A percentile compares a stretch with the other conserved stretches of the same genome.
Evolutionary conservation across 2,329 filamentous ascomycete species (phyloP).

Genomic region (Sclerotinia glacialis): DNA sequence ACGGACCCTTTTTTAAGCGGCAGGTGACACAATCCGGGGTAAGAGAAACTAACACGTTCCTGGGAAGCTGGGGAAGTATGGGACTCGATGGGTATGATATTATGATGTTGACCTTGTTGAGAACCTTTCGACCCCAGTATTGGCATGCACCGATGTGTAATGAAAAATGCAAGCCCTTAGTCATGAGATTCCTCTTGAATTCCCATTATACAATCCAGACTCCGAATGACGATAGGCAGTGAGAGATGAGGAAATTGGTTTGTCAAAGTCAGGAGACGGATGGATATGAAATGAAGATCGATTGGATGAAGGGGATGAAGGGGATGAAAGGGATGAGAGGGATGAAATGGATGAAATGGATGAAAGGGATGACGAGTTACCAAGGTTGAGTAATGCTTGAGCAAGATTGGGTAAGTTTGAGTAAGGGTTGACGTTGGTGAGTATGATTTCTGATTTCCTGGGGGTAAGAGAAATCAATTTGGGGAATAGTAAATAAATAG

Average conservation of each 20-base stretch:
- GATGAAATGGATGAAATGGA: no score
- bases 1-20: conserved; percentile 21
- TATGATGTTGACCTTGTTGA: conserved; percentile 8
- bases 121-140: neutral
- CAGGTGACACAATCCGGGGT: conserved; percentile 35
- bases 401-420: no score
- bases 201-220: conserved; percentile 10
- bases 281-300: neutral
- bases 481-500: conserved; percentile 10
- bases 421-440: conserved; percentile 1
- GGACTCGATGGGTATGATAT: conserved; percentile 9
- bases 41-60: conserved; percentile 22
- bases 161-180: conserved; percentile 33
- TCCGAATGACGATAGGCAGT: conserved; percentile 11
- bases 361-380: no score
- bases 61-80: conserved; percentile 15
- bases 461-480: conserved; percentile 20
- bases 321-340: neutral
- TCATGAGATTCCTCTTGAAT: conserved; percentile 32
- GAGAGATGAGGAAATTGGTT: conserved; percentile 11
- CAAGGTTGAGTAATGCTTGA: conserved; percentile 1
- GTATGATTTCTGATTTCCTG: conserved; percentile 13
- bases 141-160: conserved; percentile 29
- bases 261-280: conserved; percentile 26
- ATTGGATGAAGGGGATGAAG: neutral